Evolutionary conservation across 345 rosid genomes (phyloP).

Genomic region (Linum trigynum): DNA sequence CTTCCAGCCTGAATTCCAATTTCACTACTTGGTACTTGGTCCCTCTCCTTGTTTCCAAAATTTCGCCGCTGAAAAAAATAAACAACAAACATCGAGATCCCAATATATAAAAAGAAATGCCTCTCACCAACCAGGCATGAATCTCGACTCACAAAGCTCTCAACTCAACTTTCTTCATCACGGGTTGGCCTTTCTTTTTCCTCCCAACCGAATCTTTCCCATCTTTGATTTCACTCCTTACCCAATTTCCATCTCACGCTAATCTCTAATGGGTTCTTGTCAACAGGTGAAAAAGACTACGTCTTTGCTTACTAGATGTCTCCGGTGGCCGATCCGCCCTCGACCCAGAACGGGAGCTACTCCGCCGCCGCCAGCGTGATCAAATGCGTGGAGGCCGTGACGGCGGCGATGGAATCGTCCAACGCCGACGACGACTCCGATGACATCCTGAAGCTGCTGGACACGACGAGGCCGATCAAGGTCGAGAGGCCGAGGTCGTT

Average conservation of each 20-base stretch:
- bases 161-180: not conserved
- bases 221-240: not conserved
- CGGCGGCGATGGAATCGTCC: slow-evolving; percentile 2
- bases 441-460: slow-evolving; percentile 21
- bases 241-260: not conserved
- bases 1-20: not conserved
- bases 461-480: slow-evolving; percentile 22
- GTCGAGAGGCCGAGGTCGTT: slow-evolving; percentile 29
- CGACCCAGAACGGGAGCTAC: not conserved
- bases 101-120: not conserved
- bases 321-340: not conserved
- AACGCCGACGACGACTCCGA: slow-evolving; percentile 27
- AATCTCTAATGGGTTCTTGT: slow-evolving; percentile 4
- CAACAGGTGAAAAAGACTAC: not conserved
- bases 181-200: not conserved
- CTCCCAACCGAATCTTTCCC: not conserved
- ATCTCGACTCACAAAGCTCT: not conserved
- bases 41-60: not conserved
- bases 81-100: not conserved
- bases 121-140: not conserved
- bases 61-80: not conserved
- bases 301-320: not conserved
- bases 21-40: not conserved
- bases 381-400: too few relatives aligned
- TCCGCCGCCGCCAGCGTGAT: too few relatives aligned